phyloP scores from a whole-genome alignment of 495 filamentous ascomycete genomes.

The Lentithecium fluviatile region DNA sequence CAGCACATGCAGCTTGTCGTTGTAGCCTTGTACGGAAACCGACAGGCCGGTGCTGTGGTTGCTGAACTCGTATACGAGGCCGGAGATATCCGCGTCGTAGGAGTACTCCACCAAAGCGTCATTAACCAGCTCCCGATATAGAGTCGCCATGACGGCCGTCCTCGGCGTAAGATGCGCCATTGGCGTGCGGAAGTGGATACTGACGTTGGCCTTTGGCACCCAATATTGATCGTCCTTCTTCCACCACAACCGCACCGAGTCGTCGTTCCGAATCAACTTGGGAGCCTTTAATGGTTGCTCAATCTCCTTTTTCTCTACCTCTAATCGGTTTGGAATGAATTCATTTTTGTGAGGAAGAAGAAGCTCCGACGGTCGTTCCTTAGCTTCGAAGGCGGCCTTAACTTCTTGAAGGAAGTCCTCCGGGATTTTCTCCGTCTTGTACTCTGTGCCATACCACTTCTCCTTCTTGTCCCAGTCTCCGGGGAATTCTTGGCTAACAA shows the following conservation, averaged over 20 bases:
- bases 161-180: constrained; percentile 73
- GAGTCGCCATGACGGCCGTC: constrained; percentile 69
- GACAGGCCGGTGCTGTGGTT: constrained; percentile 71
- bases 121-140: constrained; percentile 84
- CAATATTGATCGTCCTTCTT: constrained; percentile 99
- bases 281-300: constrained; percentile 70
- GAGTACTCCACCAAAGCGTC: constrained; percentile 93
- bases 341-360: constrained; percentile 92
- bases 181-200: constrained; percentile 77
- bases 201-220: constrained; percentile 90
- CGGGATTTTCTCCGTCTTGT: constrained; percentile 79
- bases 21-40: constrained; percentile 84
- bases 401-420: constrained; percentile 70
- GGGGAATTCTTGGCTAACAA: constrained; percentile 79
- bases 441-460: constrained; percentile 98
- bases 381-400: constrained; percentile 58
- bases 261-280: constrained; percentile 84
- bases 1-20: constrained; percentile 90
- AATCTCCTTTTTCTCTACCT: constrained; percentile 90
- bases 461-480: constrained; percentile 86
- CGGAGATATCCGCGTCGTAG: constrained; percentile 93
- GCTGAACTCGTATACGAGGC: constrained; percentile 76
- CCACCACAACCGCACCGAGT: constrained; percentile 83
- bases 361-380: constrained; percentile 64
- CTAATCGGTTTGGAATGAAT: constrained; percentile 90